Conservation (phyloP, 2,329 filamentous ascomycete species). For the Dothiorella sarmentorum region DNA sequence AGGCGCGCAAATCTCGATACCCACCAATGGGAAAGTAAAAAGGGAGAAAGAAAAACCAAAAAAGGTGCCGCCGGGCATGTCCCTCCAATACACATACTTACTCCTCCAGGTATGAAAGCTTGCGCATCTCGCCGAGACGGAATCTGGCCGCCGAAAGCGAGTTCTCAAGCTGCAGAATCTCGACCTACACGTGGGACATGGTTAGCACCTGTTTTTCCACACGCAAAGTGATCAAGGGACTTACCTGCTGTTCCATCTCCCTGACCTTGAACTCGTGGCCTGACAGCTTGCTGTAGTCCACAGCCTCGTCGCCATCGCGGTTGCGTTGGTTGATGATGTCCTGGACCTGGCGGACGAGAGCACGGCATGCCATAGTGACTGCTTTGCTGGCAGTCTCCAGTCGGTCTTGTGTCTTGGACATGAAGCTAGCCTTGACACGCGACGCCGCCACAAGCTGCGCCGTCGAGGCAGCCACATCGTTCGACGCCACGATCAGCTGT, state of each 20-base stretch:
- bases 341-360: conserved; percentile 89
- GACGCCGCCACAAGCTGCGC: conserved; percentile 94
- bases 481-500: conserved; percentile 95
- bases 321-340: conserved; percentile 86
- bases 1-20: background rate
- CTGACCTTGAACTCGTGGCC: conserved; percentile 96
- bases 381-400: conserved; percentile 90
- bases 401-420: conserved; percentile 92
- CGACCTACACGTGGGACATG: conserved; percentile 63
- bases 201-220: background rate
- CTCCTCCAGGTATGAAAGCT: conserved; percentile 89
- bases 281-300: conserved; percentile 85
- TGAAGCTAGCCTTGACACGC: conserved; percentile 95
- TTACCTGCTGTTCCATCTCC: conserved; percentile 99
- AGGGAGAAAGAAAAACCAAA: background rate
- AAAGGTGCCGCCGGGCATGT: background rate
- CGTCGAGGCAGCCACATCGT: conserved; percentile 93
- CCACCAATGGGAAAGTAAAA: background rate
- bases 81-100: conserved; percentile 12
- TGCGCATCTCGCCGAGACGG: conserved; percentile 93
- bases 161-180: conserved; percentile 95
- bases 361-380: conserved; percentile 82
- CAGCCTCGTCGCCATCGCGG: conserved; percentile 69
- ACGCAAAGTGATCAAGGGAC: conserved; percentile 34
- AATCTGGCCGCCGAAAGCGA: conserved; percentile 72